Conservation (phyloP, 2,329 filamentous ascomycete genomes). For the Cryphonectria naterciae region DNA sequence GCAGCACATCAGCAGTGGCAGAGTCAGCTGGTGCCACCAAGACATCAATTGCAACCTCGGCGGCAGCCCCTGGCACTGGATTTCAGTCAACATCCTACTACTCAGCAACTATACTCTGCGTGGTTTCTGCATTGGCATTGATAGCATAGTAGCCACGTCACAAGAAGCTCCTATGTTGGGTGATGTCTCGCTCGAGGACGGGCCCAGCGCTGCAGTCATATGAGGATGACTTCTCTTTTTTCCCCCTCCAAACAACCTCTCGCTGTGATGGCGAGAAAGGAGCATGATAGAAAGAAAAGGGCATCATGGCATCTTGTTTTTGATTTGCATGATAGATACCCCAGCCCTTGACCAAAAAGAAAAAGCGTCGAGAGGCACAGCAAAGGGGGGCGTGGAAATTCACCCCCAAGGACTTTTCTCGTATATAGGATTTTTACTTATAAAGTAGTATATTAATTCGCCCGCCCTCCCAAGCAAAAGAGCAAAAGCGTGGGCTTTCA, state of each 20-base stretch:
- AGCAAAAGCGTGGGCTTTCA: conserved; percentile 7
- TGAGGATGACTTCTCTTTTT: neutral
- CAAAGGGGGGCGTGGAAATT: neutral
- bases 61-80: conserved; percentile 32
- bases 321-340: conserved; percentile 28
- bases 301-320: conserved; percentile 18
- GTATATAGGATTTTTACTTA: conserved; percentile 28
- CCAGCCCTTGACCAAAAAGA: conserved; percentile 14
- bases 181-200: neutral
- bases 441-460: conserved; percentile 27
- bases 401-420: conserved; percentile 1
- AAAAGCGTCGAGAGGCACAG: conserved; percentile 13
- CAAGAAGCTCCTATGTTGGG: neutral
- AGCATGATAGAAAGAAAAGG: neutral
- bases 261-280: neutral
- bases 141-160: conserved; percentile 28
- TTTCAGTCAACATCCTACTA: conserved; percentile 18
- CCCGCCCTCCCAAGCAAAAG: neutral
- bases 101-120: conserved; percentile 30
- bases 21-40: conserved; percentile 30
- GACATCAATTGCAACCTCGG: conserved; percentile 35
- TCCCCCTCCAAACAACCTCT: neutral
- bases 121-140: conserved; percentile 34
- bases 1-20: conserved; percentile 32
- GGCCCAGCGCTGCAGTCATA: neutral